Conservation (phyloP, 495 filamentous ascomycete species). For the Trichoderma gamsii region DNA sequence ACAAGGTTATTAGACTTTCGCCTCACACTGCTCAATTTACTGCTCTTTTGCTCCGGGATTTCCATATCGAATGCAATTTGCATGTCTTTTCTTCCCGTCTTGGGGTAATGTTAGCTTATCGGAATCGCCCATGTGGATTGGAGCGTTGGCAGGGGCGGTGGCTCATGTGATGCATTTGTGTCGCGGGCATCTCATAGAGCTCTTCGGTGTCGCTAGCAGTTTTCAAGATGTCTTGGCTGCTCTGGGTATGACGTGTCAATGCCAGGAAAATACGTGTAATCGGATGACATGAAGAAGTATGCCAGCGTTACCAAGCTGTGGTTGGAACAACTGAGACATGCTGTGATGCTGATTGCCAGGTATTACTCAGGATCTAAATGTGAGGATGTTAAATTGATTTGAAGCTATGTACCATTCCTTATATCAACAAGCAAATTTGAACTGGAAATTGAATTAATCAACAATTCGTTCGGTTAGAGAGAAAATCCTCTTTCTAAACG, state of each 20-base stretch:
- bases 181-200: neutral
- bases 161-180: conserved; percentile 6
- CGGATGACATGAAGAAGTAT: neutral
- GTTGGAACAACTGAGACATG: too few relatives aligned
- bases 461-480: neutral
- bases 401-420: neutral
- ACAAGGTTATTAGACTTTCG: neutral
- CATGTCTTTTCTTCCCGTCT: neutral
- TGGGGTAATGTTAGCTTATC: neutral
- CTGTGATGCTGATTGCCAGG: neutral
- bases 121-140: neutral
- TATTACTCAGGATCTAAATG: too few relatives aligned
- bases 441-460: neutral
- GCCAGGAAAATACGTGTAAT: too few relatives aligned
- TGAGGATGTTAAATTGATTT: too few relatives aligned
- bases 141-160: neutral
- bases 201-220: neutral
- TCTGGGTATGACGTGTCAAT: too few relatives aligned
- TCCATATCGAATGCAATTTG: neutral
- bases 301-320: neutral
- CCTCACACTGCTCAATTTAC: neutral
- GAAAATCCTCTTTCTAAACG: neutral
- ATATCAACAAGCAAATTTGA: neutral
- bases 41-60: conserved; percentile 1
- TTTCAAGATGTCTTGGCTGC: neutral